phyloP scores from a whole-genome alignment of 2,329 filamentous ascomycete species.

The Fusarium sp. region DNA sequence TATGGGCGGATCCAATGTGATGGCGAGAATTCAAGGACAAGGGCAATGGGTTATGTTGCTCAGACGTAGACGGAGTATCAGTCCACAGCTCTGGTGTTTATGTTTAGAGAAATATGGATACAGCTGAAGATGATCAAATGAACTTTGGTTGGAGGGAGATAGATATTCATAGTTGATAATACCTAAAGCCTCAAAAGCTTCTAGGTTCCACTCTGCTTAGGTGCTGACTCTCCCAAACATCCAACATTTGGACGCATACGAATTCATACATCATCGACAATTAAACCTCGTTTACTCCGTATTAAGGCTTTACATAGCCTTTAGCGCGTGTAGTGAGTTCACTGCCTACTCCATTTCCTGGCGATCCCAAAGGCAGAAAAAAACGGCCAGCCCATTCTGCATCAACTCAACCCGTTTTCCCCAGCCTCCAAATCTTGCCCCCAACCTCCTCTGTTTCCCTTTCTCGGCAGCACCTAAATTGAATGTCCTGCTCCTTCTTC shows the following conservation, averaged over 20 bases:
- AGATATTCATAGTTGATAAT: background rate
- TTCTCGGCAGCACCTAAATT: slow-evolving; percentile 33
- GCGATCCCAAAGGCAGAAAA: slow-evolving; percentile 1
- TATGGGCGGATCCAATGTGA: slow-evolving; percentile 1
- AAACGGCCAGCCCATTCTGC: slow-evolving; percentile 34
- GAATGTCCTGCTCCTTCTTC: slow-evolving; percentile 9
- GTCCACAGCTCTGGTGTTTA: background rate
- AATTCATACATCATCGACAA: slow-evolving; percentile 20
- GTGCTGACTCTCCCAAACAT: background rate
- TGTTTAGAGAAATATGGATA: background rate
- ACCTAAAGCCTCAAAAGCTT: slow-evolving; percentile 8
- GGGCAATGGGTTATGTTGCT: background rate
- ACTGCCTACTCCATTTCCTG: slow-evolving; percentile 2
- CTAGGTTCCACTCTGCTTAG: slow-evolving; percentile 16
- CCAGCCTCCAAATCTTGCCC: slow-evolving; percentile 30
- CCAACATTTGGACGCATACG: background rate
- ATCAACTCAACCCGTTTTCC: slow-evolving; percentile 25
- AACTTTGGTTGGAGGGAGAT: background rate
- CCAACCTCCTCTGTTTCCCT: slow-evolving; percentile 35
- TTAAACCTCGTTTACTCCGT: slow-evolving; percentile 8
- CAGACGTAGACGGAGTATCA: background rate
- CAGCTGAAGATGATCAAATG: no score
- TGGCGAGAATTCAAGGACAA: slow-evolving; percentile 1
- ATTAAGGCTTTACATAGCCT: background rate
- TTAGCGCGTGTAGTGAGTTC: slow-evolving; percentile 30